Conservation (phyloP, 306 rosid species). For the Myrica gale region DNA sequence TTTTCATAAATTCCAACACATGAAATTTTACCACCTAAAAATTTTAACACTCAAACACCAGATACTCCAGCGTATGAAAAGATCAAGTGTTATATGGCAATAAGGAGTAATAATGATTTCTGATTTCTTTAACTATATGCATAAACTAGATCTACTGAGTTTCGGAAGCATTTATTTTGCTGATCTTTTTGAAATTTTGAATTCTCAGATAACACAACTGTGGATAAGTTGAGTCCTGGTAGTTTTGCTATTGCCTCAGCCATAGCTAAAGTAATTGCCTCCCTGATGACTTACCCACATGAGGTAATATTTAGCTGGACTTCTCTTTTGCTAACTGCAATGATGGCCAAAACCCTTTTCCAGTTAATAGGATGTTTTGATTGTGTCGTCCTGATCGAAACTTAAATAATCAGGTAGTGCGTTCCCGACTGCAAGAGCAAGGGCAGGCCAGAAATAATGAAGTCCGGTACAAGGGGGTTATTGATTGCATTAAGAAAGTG, state of each 20-base stretch:
- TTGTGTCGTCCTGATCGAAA: conserved; percentile 13
- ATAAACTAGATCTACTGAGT: not conserved
- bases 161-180: not conserved
- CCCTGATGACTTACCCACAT: conserved; percentile 82
- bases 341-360: not conserved
- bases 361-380: not conserved
- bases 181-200: conserved; percentile 28
- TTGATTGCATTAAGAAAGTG: conserved; percentile 82
- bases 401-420: conserved; percentile 54
- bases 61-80: conserved; percentile 86
- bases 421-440: conserved; percentile 94
- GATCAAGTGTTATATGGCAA: conserved; percentile 70
- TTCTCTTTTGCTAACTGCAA: conserved; percentile 11
- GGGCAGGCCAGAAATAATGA: conserved; percentile 62
- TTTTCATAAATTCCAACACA: no score
- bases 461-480: conserved; percentile 57
- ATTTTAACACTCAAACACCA: no score
- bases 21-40: no score
- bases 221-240: conserved; percentile 67
- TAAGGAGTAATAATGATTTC: conserved; percentile 50
- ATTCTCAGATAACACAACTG: conserved; percentile 67
- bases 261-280: conserved; percentile 77
- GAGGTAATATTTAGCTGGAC: conserved; percentile 48
- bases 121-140: conserved; percentile 18
- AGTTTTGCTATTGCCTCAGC: conserved; percentile 73